phyloP scores from a whole-genome alignment of 208 protist genomes.

The Acanthamoeba sp. region DNA sequence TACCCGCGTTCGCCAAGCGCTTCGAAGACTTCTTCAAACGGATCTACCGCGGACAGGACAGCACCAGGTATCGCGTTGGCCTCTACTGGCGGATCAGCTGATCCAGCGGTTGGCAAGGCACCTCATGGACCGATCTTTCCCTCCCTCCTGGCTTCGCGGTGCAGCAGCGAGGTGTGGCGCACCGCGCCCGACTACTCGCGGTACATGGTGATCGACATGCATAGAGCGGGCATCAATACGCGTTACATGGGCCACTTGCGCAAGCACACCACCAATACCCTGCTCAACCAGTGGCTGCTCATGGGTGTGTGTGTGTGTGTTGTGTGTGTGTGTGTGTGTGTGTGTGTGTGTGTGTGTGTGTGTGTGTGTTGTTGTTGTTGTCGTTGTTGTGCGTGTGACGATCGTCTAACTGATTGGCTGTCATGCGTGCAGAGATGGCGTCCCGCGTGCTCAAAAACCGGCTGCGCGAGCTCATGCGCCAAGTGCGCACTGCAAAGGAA shows the following conservation, averaged over 20 bases:
- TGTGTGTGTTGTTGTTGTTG: too few species aligned
- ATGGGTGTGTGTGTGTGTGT: not conserved
- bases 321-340: not conserved
- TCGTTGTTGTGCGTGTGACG: too few species aligned
- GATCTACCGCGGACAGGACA: not conserved
- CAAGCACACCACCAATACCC: not conserved
- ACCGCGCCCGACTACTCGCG: not conserved
- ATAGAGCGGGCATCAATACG: not conserved
- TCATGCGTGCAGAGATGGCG: conserved; percentile 7
- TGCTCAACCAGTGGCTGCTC: conserved; percentile 8
- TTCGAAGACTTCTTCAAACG: conserved; percentile 7
- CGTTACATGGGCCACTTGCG: not conserved
- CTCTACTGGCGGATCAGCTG: too few species aligned
- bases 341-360: not conserved
- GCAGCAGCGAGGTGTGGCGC: not conserved
- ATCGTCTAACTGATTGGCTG: too few species aligned
- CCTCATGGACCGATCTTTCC: too few species aligned
- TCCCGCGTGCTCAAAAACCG: conserved; percentile 47
- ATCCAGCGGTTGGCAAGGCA: too few species aligned
- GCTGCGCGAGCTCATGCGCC: conserved; percentile 51
- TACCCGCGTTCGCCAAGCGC: not conserved
- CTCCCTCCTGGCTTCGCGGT: too few species aligned
- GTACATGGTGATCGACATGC: conserved; percentile 20
- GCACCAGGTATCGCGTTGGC: not conserved
- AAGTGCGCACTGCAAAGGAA: not conserved